These are phyloP conservation scores for Aspergillus cristatus DNA, from an alignment of 495 filamentous ascomycete genomes.

Conservation along the genomic window DNA sequence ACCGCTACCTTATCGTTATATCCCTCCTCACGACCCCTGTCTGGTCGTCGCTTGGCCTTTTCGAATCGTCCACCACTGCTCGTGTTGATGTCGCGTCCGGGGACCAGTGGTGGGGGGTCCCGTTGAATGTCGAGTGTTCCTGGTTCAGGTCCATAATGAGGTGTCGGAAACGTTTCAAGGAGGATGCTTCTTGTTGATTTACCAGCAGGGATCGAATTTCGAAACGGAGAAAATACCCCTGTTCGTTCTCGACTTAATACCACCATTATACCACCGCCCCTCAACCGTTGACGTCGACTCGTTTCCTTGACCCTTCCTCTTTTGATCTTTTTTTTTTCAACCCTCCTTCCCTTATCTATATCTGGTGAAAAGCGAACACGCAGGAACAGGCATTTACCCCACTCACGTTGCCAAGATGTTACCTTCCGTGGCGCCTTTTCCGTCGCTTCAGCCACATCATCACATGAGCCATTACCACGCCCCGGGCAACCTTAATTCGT, in stretches of 20 bases:
- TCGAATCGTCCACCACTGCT: neutral
- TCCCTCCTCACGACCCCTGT: too few species aligned
- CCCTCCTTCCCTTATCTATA: slow-evolving; percentile 2
- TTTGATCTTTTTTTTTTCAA: slow-evolving; percentile 3
- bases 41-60: neutral
- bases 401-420: slow-evolving; percentile 26
- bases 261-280: too few species aligned
- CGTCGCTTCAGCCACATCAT: slow-evolving; percentile 38
- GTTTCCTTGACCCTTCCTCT: neutral
- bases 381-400: slow-evolving; percentile 4
- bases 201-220: slow-evolving; percentile 16
- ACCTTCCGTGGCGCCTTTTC: slow-evolving; percentile 36
- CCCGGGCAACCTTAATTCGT: slow-evolving; percentile 18
- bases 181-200: slow-evolving; percentile 38
- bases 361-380: neutral
- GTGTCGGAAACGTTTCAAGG: slow-evolving; percentile 43
- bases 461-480: slow-evolving; percentile 28
- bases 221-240: too few species aligned
- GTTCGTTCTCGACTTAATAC: neutral
- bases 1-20: slow-evolving; percentile 1
- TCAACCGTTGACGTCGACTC: too few species aligned
- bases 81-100: slow-evolving; percentile 17
- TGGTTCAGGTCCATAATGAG: slow-evolving; percentile 35
- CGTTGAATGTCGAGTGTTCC: slow-evolving; percentile 13
- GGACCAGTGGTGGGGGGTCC: slow-evolving; percentile 16